These are phyloP conservation scores for Trichosporon sp. DNA, from an alignment of 1,284 basidiomycete genomes.

Conservation along the genomic window DNA sequence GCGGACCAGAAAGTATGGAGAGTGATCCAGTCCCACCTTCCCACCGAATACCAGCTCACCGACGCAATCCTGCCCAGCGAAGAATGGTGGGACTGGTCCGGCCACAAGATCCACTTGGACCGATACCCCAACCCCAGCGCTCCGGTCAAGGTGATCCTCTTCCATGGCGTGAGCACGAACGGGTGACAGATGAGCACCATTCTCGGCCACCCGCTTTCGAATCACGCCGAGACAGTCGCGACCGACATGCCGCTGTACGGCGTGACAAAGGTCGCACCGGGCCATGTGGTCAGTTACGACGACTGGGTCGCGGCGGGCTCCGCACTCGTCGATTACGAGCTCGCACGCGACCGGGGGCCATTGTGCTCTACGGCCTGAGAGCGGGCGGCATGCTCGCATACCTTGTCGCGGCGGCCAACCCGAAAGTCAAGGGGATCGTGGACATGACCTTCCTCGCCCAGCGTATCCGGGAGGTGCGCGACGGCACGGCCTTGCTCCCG, in stretches of 20 bases:
- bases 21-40: background rate
- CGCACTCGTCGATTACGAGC: background rate
- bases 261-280: background rate
- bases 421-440: background rate
- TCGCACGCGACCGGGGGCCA: background rate
- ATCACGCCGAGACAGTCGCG: background rate
- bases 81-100: conserved; percentile 1
- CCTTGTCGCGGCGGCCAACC: background rate
- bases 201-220: background rate
- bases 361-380: background rate
- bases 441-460: conserved; percentile 6
- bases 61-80: background rate
- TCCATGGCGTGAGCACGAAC: conserved; percentile 1
- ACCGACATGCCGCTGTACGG: conserved; percentile 1
- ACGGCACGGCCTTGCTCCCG: background rate
- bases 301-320: background rate
- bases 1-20: background rate
- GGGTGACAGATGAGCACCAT: background rate
- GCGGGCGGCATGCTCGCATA: background rate
- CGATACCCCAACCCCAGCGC: background rate
- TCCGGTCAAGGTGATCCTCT: background rate
- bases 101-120: background rate
- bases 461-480: background rate
- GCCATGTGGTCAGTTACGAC: background rate
- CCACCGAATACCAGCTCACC: background rate